Base-by-base conservation (phyloP, 2,329 filamentous ascomycete genomes). In the Whalleya microplaca region DNA sequence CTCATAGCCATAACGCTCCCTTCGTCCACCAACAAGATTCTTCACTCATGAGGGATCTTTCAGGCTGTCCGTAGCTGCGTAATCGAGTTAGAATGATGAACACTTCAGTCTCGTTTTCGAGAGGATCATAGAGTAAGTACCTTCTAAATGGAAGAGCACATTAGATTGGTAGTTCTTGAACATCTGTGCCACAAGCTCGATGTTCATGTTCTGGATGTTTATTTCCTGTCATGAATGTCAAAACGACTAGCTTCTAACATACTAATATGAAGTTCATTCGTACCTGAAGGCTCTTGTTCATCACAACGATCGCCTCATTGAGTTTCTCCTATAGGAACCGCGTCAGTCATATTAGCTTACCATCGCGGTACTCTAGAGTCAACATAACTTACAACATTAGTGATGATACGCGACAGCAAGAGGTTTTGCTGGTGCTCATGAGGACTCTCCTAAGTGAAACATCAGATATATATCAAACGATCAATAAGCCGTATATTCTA, bases 141-240 rank as follows among this genome's bases (percentile, higher is more conserved):
- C 95, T 86, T 98, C 95, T 5, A 99, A 82, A 69, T 99, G 95
- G 73, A 99, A 98, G 5, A 98, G 79, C 14, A 98, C 94, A 68
- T 98, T 99, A 10, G 92, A 96, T 74, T 97, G 93, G 73, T 99
- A 99, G 76, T 98, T 99, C 79, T 98, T 97, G 81, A 98, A 99
- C 95, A 99, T 99, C 72, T 98, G 94, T 0, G 94, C 93, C 4
- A 98, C 95, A 2, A 98, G 83, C 77, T 98, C 95, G 37, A 97
- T 92, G 71, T 99, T 96, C 92, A 98, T 97, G 74, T 98, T 99
- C 69, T 96, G 91, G 53, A 97, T 88, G 71, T 98, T 98, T 81
- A 98, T 97, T 65, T 98, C 94, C 90, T 96, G 66, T 56, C 20
- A 23, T 7, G 16, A n/a, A 42, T 45, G 41, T 19, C 6, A 50